phyloP scores from a whole-genome alignment of 176 grass and related monocot species.

The Melocanna baccifera region DNA sequence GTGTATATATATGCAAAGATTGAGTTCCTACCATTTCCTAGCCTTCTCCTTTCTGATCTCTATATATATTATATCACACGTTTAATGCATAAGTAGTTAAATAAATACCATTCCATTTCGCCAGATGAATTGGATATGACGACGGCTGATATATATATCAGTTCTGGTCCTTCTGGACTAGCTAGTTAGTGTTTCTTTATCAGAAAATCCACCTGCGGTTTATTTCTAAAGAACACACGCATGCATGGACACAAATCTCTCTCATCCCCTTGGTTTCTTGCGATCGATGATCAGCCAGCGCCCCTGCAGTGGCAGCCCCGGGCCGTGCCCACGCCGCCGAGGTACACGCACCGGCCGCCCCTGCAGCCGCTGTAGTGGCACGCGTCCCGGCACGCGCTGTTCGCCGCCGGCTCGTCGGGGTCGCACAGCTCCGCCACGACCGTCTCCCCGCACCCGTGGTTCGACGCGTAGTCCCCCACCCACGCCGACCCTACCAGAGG shows the following conservation, averaged over 20 bases:
- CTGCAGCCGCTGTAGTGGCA: slow-evolving; percentile 46
- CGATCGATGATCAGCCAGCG: too few relatives aligned
- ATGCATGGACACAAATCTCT: neutral
- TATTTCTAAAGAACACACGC: neutral
- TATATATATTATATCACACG: too few relatives aligned
- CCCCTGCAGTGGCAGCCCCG: slow-evolving; percentile 25
- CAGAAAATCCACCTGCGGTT: too few relatives aligned
- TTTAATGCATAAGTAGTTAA: too few relatives aligned
- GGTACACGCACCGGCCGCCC: slow-evolving; percentile 39
- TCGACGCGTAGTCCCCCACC: slow-evolving; percentile 31
- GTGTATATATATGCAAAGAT: too few relatives aligned
- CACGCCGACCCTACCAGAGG: slow-evolving; percentile 18
- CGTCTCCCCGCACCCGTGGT: slow-evolving; percentile 15
- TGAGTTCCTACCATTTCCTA: too few relatives aligned
- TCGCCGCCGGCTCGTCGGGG: slow-evolving; percentile 10
- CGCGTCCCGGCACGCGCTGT: slow-evolving; percentile 22
- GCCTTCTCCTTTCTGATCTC: too few relatives aligned
- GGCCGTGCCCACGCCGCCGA: neutral
- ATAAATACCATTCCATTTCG: too few relatives aligned
- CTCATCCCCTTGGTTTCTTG: neutral
- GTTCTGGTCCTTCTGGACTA: too few relatives aligned
- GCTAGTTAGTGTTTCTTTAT: too few relatives aligned
- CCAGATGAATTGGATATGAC: too few relatives aligned
- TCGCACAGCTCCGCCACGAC: slow-evolving; percentile 14
- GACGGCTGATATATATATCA: too few relatives aligned